Evolutionary conservation across 306 rosid genomes (phyloP).

Genomic region (Glycine soja): DNA sequence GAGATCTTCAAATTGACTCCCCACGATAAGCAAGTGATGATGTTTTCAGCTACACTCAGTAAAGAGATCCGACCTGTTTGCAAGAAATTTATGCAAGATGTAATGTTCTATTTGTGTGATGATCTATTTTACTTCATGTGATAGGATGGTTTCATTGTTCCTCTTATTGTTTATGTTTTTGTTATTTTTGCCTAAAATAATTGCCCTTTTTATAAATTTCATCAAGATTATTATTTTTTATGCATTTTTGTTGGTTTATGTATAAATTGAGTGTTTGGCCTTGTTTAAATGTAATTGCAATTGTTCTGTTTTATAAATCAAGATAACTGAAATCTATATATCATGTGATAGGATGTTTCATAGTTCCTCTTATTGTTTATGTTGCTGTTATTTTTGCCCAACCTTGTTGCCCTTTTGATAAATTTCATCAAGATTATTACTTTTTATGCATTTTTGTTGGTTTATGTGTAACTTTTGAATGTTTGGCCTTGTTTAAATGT

Average conservation of each 20-base stretch:
- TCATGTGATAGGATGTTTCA: background rate
- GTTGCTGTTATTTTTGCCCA: background rate
- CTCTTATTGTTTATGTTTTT: conserved; percentile 1
- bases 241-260: conserved; percentile 7
- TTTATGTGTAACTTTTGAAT: background rate
- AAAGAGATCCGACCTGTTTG: conserved; percentile 84
- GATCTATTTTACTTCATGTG: conserved; percentile 14
- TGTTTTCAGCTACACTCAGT: conserved; percentile 87
- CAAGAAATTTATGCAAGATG: conserved; percentile 92
- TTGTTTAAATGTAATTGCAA: conserved; percentile 25
- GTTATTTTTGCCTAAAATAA: background rate
- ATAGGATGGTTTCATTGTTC: background rate
- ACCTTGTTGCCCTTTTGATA: background rate
- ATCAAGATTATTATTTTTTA: background rate
- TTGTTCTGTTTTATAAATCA: background rate
- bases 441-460: background rate
- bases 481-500: conserved; percentile 9
- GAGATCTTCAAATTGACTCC: conserved; percentile 80
- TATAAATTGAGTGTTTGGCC: background rate
- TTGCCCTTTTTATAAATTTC: background rate
- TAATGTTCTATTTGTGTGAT: conserved; percentile 49
- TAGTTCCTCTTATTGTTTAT: background rate
- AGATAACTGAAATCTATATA: background rate
- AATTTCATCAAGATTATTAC: conserved; percentile 1
- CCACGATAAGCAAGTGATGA: conserved; percentile 87